A percentile compares a stretch with the other conserved stretches of the same genome.
Evolutionary conservation across 2,329 filamentous ascomycete genomes (phyloP).

Genomic region (Aspergillus aculeatus): DNA sequence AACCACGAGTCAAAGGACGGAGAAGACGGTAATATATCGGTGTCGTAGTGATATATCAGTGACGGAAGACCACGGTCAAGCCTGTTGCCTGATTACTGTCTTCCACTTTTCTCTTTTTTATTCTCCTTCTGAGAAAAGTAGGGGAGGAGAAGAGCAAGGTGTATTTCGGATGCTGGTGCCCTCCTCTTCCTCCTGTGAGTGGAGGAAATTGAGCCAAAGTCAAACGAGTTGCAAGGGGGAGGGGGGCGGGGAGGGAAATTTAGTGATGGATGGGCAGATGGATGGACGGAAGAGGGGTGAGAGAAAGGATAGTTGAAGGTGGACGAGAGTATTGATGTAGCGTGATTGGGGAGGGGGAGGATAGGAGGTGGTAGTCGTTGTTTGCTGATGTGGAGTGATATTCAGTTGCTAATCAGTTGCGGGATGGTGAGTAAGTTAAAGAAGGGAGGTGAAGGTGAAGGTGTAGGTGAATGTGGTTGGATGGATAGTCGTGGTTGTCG

Average conservation of each 20-base stretch:
- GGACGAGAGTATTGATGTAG: conserved; percentile 6
- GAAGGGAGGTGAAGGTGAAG: background rate
- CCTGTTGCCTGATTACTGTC: background rate
- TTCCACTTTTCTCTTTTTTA: background rate
- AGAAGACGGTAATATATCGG: background rate
- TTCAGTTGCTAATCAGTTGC: background rate
- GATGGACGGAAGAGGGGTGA: background rate
- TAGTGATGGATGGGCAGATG: background rate
- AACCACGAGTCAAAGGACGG: conserved; percentile 12
- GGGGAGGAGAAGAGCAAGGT: background rate
- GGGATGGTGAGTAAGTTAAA: background rate
- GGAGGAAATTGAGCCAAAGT: background rate
- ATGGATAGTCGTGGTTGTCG: background rate
- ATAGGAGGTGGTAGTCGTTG: conserved; percentile 8
- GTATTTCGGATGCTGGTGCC: background rate
- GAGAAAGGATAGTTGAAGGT: conserved; percentile 3
- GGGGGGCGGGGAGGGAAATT: background rate
- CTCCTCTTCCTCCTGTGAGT: background rate
- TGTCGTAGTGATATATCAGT: background rate
- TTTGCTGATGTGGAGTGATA: conserved; percentile 2
- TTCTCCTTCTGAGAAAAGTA: background rate
- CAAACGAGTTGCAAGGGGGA: conserved; percentile 6
- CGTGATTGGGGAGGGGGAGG: conserved; percentile 11
- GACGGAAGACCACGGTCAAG: background rate
- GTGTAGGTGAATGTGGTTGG: too few relatives aligned